A percentile compares a stretch with the other conserved stretches of the same genome.
These are phyloP conservation scores for Thinopyrum elongatum DNA, from an alignment of 176 grass and related monocot genomes.

Conservation along the genomic window DNA sequence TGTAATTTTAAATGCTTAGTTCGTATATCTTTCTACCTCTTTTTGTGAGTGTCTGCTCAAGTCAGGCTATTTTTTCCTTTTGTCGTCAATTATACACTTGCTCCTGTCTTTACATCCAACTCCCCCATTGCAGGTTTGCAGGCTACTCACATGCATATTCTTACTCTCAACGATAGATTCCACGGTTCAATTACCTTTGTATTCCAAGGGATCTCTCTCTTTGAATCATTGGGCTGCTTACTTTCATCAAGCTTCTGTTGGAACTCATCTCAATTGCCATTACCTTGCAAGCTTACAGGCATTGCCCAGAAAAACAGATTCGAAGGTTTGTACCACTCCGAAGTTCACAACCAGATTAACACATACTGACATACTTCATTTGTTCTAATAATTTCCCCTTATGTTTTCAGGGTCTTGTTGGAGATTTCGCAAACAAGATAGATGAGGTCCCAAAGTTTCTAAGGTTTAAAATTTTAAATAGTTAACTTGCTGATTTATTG, in stretches of 20 bases:
- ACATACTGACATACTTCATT: background rate
- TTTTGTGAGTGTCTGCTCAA: background rate
- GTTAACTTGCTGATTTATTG: conserved; percentile 4
- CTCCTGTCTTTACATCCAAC: conserved; percentile 12
- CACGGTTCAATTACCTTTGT: conserved; percentile 41
- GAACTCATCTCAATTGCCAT: conserved; percentile 51
- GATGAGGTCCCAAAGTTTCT: conserved; percentile 25
- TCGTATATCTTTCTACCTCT: background rate
- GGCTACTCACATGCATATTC: conserved; percentile 66
- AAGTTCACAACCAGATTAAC: background rate
- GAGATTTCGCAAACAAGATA: conserved; percentile 25
- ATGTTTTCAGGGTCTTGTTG: conserved; percentile 35
- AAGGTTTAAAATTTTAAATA: conserved; percentile 51
- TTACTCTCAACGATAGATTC: conserved; percentile 64
- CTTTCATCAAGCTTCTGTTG: conserved; percentile 84
- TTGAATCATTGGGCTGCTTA: conserved; percentile 84
- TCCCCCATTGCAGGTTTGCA: conserved; percentile 57
- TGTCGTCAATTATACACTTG: background rate
- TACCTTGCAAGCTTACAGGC: conserved; percentile 33
- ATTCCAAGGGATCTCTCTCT: conserved; percentile 61
- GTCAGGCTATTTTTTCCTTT: conserved; percentile 2
- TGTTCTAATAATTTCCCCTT: conserved; percentile 26
- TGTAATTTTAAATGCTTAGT: conserved; percentile 18
- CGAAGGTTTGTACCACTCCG: conserved; percentile 34
- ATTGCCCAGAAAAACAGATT: conserved; percentile 10